Percentiles rank a stretch among this genome's conserved stretches.
Evolutionary conservation across 108 stramenopile species (phyloP).

Genomic region (Skeletonema potamos): DNA sequence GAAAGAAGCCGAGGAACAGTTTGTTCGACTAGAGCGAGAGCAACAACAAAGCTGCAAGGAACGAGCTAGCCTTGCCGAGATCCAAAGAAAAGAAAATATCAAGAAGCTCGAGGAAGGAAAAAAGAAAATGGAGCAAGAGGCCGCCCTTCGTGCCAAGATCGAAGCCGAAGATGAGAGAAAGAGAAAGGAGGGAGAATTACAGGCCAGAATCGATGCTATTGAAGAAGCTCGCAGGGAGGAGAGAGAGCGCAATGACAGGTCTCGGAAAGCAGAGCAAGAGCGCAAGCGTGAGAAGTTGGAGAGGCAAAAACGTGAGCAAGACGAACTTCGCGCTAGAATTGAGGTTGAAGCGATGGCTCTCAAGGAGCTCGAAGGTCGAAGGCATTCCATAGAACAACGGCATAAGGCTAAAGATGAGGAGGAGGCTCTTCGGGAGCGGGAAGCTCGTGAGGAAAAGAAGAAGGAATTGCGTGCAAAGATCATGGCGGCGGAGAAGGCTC

Average conservation of each 20-base stretch:
- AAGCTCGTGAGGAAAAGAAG: neutral
- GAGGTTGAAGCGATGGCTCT: neutral
- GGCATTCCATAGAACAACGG: neutral
- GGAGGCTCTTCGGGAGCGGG: neutral
- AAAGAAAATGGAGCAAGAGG: slow-evolving; percentile 6
- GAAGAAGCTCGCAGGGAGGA: slow-evolving; percentile 1
- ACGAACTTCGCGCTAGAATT: neutral
- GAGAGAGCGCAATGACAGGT: neutral
- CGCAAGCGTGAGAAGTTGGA: neutral
- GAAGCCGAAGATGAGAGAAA: neutral
- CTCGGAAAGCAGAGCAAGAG: neutral
- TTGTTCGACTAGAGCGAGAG: too few species aligned
- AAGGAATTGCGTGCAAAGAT: neutral
- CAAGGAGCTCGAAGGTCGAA: neutral
- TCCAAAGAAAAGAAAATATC: too few species aligned
- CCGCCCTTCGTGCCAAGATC: neutral
- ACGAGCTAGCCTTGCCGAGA: too few species aligned
- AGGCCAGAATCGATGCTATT: slow-evolving; percentile 15
- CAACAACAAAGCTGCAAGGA: too few species aligned
- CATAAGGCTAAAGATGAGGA: neutral
- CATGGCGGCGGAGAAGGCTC: neutral
- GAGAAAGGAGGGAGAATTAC: neutral
- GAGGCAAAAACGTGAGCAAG: neutral
- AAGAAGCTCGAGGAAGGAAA: too few species aligned
- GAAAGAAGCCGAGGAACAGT: neutral